A percentile compares a stretch with the other conserved stretches of the same genome.
phyloP scores from a whole-genome alignment of 1,139 yeast genomes.

The Saccharomycopsis crataegensis region DNA sequence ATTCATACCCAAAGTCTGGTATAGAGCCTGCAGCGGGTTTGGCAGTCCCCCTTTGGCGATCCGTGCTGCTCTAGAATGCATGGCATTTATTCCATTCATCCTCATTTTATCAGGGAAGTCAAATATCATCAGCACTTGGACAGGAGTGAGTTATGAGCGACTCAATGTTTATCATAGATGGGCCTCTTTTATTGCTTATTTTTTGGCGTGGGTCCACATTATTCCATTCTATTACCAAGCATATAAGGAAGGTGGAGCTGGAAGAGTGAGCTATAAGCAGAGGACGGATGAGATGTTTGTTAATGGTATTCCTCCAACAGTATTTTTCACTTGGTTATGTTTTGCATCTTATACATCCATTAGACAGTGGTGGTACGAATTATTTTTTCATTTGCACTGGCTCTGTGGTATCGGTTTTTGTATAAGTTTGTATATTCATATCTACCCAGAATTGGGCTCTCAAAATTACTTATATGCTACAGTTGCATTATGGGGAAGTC shows the following conservation, averaged over 20 bases:
- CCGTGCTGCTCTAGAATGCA: slow-evolving; percentile 46
- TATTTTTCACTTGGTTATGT: slow-evolving; percentile 41
- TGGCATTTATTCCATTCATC: slow-evolving; percentile 47
- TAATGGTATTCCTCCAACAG: slow-evolving; percentile 39
- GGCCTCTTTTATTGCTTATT: slow-evolving; percentile 34
- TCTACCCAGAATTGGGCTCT: slow-evolving; percentile 32
- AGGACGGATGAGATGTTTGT: slow-evolving; percentile 21
- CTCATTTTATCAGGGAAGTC: slow-evolving; percentile 47
- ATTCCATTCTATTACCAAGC: slow-evolving; percentile 46
- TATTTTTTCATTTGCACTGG: slow-evolving; percentile 55
- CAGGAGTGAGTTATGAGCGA: slow-evolving; percentile 52
- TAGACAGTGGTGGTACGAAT: slow-evolving; percentile 42
- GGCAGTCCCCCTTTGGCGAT: slow-evolving; percentile 63
- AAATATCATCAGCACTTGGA: slow-evolving; percentile 41
- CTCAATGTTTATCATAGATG: slow-evolving; percentile 47
- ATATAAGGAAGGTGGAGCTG: slow-evolving; percentile 36
- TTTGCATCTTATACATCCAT: slow-evolving; percentile 38
- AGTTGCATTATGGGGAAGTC: slow-evolving; percentile 48
- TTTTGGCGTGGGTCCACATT: slow-evolving; percentile 44
- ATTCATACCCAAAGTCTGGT: slow-evolving; percentile 47
- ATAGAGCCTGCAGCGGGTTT: slow-evolving; percentile 48
- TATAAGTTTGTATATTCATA: slow-evolving; percentile 48
- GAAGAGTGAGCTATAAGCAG: slow-evolving; percentile 20
- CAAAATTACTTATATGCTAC: slow-evolving; percentile 50
- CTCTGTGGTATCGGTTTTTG: slow-evolving; percentile 46